Evolutionary conservation across 1,284 basidiomycete genomes (phyloP).

Genomic region (Ganoderma sp.): DNA sequence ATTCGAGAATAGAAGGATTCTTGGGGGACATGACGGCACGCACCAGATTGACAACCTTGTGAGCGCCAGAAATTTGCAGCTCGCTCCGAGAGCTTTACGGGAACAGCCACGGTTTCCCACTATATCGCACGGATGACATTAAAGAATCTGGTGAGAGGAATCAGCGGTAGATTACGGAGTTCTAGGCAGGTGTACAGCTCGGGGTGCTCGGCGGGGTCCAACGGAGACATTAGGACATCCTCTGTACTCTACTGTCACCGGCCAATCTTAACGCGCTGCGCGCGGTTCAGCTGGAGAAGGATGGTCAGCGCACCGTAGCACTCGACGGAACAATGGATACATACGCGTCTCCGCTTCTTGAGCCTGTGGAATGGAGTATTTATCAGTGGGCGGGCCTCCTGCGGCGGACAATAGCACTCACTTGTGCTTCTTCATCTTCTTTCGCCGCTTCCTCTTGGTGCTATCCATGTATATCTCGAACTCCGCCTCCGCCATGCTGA

Average conservation of each 20-base stretch:
- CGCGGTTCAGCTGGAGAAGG: slow-evolving; percentile 27
- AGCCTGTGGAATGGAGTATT: slow-evolving; percentile 45
- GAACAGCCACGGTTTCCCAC: slow-evolving; percentile 1
- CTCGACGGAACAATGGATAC: slow-evolving; percentile 22
- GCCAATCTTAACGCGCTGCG: slow-evolving; percentile 39
- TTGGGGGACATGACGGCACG: not conserved
- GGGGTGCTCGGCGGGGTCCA: slow-evolving; percentile 22
- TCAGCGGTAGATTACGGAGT: slow-evolving; percentile 28
- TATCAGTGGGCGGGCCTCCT: not conserved
- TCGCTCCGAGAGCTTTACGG: slow-evolving; percentile 4
- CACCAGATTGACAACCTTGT: not conserved
- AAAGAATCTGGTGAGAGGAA: slow-evolving; percentile 27
- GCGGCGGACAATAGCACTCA: slow-evolving; percentile 47
- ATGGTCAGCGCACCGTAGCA: slow-evolving; percentile 16
- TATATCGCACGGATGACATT: slow-evolving; percentile 1
- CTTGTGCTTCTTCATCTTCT: slow-evolving; percentile 94
- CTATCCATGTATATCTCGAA: slow-evolving; percentile 75
- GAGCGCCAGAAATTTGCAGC: not conserved
- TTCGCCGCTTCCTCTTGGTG: slow-evolving; percentile 79
- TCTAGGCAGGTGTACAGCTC: slow-evolving; percentile 27
- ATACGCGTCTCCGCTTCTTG: slow-evolving; percentile 65
- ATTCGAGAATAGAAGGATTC: not conserved
- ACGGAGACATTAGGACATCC: slow-evolving; percentile 14
- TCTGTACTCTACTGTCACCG: slow-evolving; percentile 32
- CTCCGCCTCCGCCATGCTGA: slow-evolving; percentile 60